These are phyloP conservation scores for Aspergillus fischeri DNA, from an alignment of 2,329 filamentous ascomycete genomes.

Conservation along the genomic window DNA sequence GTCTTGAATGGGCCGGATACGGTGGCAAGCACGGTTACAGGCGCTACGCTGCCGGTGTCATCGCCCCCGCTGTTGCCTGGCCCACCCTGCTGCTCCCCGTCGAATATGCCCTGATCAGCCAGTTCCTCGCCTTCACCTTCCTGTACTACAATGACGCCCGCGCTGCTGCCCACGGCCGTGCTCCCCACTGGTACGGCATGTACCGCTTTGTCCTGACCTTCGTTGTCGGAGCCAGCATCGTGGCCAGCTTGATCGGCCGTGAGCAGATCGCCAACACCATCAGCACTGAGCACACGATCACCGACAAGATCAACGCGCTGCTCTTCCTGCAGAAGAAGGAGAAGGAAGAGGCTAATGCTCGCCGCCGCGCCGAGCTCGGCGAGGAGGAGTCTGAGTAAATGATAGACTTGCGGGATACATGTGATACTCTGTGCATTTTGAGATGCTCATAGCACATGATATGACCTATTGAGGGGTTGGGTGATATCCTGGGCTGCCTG, in stretches of 20 bases:
- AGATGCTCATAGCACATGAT: neutral
- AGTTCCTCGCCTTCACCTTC: slow-evolving; percentile 79
- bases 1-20: slow-evolving; percentile 75
- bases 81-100: slow-evolving; percentile 80
- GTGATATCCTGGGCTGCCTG: neutral
- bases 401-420: neutral
- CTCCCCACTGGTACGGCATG: slow-evolving; percentile 77
- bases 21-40: slow-evolving; percentile 65
- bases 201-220: slow-evolving; percentile 93
- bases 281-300: slow-evolving; percentile 34
- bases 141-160: slow-evolving; percentile 81
- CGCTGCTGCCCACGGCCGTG: slow-evolving; percentile 70
- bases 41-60: slow-evolving; percentile 78
- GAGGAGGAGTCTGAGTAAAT: slow-evolving; percentile 33
- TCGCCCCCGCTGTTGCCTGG: slow-evolving; percentile 80
- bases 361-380: slow-evolving; percentile 27
- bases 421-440: neutral
- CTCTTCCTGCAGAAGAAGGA: slow-evolving; percentile 46
- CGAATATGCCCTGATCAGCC: slow-evolving; percentile 78
- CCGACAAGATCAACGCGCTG: slow-evolving; percentile 52
- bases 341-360: slow-evolving; percentile 41
- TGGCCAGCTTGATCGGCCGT: slow-evolving; percentile 74
- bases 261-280: slow-evolving; percentile 61
- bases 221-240: slow-evolving; percentile 77
- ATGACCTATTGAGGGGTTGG: neutral